Conservation (phyloP, 2,329 filamentous ascomycete species). For the Salinomyces thailandicus region DNA sequence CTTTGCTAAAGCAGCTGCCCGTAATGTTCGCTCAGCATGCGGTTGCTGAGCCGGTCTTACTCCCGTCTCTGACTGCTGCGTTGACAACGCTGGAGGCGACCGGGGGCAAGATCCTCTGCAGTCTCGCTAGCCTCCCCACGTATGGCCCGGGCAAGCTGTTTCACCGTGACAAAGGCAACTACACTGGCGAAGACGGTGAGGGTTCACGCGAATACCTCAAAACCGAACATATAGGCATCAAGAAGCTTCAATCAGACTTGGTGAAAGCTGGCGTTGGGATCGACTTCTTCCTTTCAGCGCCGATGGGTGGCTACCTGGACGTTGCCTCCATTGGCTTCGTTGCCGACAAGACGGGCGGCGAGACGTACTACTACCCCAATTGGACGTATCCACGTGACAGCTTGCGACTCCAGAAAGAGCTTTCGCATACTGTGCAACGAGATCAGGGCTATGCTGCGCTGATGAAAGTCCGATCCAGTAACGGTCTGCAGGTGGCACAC, state of each 20-base stretch:
- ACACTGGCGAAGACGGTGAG: conserved; percentile 77
- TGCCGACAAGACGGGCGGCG: conserved; percentile 79
- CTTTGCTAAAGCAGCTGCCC: conserved; percentile 74
- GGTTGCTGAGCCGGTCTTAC: conserved; percentile 78
- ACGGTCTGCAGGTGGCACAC: conserved; percentile 82
- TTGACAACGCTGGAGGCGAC: conserved; percentile 74
- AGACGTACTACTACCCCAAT: conserved; percentile 94
- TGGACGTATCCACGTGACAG: conserved; percentile 82
- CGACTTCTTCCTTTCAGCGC: conserved; percentile 90
- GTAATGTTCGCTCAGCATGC: conserved; percentile 79
- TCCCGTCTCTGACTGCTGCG: conserved; percentile 75
- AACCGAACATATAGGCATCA: conserved; percentile 82
- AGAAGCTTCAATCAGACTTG: conserved; percentile 78
- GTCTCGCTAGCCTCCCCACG: conserved; percentile 76
- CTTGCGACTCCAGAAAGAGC: conserved; percentile 71
- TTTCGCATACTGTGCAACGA: conserved; percentile 73
- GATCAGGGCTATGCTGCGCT: conserved; percentile 92
- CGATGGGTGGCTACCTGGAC: conserved; percentile 82
- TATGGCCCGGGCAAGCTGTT: conserved; percentile 81
- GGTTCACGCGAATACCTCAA: conserved; percentile 84
- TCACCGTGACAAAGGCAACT: conserved; percentile 78
- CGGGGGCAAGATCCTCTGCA: conserved; percentile 86
- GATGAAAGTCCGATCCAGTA: conserved; percentile 98
- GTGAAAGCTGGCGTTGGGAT: conserved; percentile 75
- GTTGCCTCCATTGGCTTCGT: conserved; percentile 87